Base-by-base conservation (phyloP, 2,329 filamentous ascomycete species). In the Fusarium dlaminii region DNA sequence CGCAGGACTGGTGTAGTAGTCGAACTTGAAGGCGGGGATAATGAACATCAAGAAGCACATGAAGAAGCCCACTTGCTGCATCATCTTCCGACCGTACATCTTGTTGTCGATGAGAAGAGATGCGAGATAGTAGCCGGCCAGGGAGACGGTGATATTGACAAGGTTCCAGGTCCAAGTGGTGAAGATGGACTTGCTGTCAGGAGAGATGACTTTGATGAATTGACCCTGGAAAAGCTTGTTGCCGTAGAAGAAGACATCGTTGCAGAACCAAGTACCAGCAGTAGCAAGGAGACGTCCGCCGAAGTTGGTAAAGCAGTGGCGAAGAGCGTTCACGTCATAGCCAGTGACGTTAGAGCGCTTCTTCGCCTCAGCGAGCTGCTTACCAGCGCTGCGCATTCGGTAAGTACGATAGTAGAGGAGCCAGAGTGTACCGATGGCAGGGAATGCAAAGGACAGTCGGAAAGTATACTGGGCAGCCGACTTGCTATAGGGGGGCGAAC, bases 191-290 rank as follows among this genome's bases (percentile, higher is more conserved):
- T 86, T 84, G 73, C 90, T 89, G 74, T 88, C 84, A 60, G 90
- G 88, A 62, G 91, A 93, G 76, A 98, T 92, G 80, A 96, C 93
- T 37, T 86, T 86, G 84, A 98, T 98, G 85, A 98, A 98, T 81
- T 96, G 90, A 72, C 89, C 90, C 85, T 98, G 95, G 89, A 98
- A 98, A 61, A 98, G 92, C 89, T 98, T 98, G 92, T 98, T 98
- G 78, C 96, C 96, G 86, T 98, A 98, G 87, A 98, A 98, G 89
- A 98, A 98, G 75, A 98, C 93, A 80, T 98, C 96, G 83, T 98
- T 98, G 86, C 92, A 94, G 84, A 96, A 98, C 96, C 96, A 98
- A 40, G 91, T 90, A 64, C 93, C 93, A 17, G 95, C 91, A 27
- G 96, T 98, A 56, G 96, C 96, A 27, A 98, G 80, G 30, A 98